These are phyloP conservation scores for Verruconis gallopava DNA, from an alignment of 2,329 filamentous ascomycete species.

Conservation along the genomic window DNA sequence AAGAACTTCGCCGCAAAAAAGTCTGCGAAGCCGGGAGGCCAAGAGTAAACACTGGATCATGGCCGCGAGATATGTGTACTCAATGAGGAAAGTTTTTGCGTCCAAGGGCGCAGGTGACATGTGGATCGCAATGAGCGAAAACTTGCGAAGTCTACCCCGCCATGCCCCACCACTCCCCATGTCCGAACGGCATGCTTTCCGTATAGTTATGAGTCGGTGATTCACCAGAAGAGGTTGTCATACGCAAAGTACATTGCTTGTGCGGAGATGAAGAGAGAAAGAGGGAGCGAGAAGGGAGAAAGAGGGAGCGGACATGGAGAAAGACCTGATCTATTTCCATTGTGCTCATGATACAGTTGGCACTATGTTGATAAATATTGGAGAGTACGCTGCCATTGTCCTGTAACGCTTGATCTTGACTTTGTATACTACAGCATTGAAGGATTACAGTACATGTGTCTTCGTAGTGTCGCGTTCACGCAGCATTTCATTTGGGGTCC, in stretches of 20 bases:
- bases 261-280: too few species aligned
- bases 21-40: too few species aligned
- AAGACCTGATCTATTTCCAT: too few species aligned
- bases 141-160: neutral
- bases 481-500: slow-evolving; percentile 27
- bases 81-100: neutral
- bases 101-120: neutral
- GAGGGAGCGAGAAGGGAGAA: too few species aligned
- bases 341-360: too few species aligned
- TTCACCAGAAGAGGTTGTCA: too few species aligned
- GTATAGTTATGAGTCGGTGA: too few species aligned
- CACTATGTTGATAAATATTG: too few species aligned
- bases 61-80: slow-evolving; percentile 1
- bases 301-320: too few species aligned
- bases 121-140: neutral
- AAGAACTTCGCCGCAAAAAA: too few species aligned
- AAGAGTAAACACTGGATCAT: too few species aligned
- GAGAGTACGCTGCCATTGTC: neutral
- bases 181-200: neutral
- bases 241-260: too few species aligned
- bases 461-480: neutral
- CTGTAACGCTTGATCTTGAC: neutral
- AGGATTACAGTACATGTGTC: neutral
- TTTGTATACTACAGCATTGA: neutral
- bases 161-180: neutral